Base-by-base conservation (phyloP, 2,329 filamentous ascomycete genomes). In the Penicillium paneum region DNA sequence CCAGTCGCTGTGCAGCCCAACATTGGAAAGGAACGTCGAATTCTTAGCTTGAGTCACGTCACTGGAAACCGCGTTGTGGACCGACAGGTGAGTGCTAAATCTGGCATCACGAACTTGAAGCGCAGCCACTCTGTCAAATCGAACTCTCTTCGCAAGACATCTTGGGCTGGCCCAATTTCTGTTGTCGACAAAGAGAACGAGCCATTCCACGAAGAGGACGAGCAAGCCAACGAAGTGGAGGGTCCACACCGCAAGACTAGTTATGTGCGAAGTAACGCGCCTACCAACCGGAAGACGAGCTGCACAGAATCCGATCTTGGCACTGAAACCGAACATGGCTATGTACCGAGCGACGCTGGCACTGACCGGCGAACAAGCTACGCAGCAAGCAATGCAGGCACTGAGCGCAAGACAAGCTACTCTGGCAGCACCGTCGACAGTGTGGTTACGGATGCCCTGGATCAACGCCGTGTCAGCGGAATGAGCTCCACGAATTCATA, bases 1-100 rank as follows among this genome's bases (percentile, higher is more conserved):
- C 71, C 83, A 2, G 78, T 75, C 17, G 74, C 81, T 2, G 60
- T 64, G 19, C 71, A 76, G 39, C 71, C 76, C 3, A 73, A 73
- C 44, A 76, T 78, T 17, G 77, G 83, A 66, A 67, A 81, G 74
- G 81, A 85, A 69, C 83, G 93, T 38, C 86, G 94, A 45, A 97
- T 97, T 66, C 83, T 95, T 55, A 96, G 91, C 47, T 83, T 97
- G 34, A 95, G 88, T 70, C 90, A 97, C 74, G 95, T 97, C 64
- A 90, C 85, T 50, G 86, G 87, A 69, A 93, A 94, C 67, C 79
- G 74, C 28, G 67, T 71, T 52, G 49, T 61, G 42, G 65, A 74
- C 56, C 61, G 72, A 57, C 64, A 73, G 29, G 61, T 67, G 32
- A 70, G 66, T 40, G 67, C 65, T 49, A 70, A 68, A 38, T 72